Base-by-base conservation (phyloP, 257 asterid genomes). In the Sherardia arvensis region DNA sequence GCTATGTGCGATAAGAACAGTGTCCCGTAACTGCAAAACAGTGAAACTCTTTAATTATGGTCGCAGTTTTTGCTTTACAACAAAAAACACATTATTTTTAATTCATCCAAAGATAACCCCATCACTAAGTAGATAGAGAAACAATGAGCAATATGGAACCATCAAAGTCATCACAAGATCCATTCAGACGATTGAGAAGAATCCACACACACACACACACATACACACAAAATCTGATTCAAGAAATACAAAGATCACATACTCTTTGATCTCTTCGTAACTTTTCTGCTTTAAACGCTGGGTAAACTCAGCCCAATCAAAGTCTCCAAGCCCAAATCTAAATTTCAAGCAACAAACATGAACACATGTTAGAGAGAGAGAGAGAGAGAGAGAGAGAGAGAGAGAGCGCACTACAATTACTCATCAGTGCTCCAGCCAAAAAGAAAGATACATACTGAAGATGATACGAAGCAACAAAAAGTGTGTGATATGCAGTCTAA, bases 241-340 rank as follows among this genome's bases (percentile, higher is more conserved):
- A 14, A 51, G 58, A 53, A 53, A 33, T 56, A 10, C 53, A 61
- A 23, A 63, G 21, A 49, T 54, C 69, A 72, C 96, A 54, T 91
- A 92, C 98, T 82, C 86, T 17, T 66, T 62, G 65, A 92, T 89
- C 74, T 92, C 98, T 18, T 85, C 90, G 40, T 29, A 74, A 64
- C 84, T 82, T 82, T 89, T 92, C 83, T 83, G 96, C 89, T 88
- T 92, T 69, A 92, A 77, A 72, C 92, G 92, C 11, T 84, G 86
- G 49, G 77, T 75, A 73, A 88, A 92, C 79, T 88, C 97, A 60
- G 84, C 77, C 98, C 98, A 92, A 70, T 89, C 97, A 67, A 71
- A 83, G 61, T 81, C 85, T 62, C 96, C 94, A 36, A 81, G 80
- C 43, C 98, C 98, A 76, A 83, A 89, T 76, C 98, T 92, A 85